Conservation (phyloP, 2,329 filamentous ascomycete genomes). For the Talaromyces amestolkiae region DNA sequence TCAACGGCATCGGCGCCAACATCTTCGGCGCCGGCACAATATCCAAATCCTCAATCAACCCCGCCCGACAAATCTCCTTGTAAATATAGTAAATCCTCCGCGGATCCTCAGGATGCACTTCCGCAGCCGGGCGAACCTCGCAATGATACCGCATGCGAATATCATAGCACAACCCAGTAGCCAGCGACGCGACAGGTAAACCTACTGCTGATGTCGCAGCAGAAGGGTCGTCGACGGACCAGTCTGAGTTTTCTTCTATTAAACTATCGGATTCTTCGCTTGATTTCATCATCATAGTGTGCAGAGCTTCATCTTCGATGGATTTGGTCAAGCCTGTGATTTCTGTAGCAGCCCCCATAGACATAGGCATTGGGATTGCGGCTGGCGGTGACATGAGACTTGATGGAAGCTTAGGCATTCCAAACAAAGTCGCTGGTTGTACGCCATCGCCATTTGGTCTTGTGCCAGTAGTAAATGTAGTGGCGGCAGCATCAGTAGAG, state of each 20-base stretch:
- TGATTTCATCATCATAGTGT: constrained; percentile 20
- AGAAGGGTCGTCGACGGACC: constrained; percentile 36
- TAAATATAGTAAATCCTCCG: constrained; percentile 90
- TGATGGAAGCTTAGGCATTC: constrained; percentile 11
- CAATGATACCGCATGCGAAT: constrained; percentile 93
- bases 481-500: neutral
- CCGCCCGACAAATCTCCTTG: constrained; percentile 77
- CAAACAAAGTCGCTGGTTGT: constrained; percentile 5
- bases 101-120: constrained; percentile 92
- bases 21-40: constrained; percentile 38
- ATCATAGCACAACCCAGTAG: constrained; percentile 84
- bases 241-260: constrained; percentile 42
- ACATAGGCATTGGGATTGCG: constrained; percentile 18
- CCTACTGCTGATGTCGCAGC: constrained; percentile 36
- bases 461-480: neutral
- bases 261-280: constrained; percentile 32
- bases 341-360: constrained; percentile 13
- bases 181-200: constrained; percentile 51
- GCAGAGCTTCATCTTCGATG: constrained; percentile 27
- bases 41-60: constrained; percentile 67
- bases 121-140: constrained; percentile 66
- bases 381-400: constrained; percentile 6
- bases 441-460: neutral
- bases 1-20: constrained; percentile 54
- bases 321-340: constrained; percentile 26